A percentile compares a stretch with the other conserved stretches of the same genome.
Conservation (phyloP, 257 asterid species). For the Ophiorrhiza pumila region DNA sequence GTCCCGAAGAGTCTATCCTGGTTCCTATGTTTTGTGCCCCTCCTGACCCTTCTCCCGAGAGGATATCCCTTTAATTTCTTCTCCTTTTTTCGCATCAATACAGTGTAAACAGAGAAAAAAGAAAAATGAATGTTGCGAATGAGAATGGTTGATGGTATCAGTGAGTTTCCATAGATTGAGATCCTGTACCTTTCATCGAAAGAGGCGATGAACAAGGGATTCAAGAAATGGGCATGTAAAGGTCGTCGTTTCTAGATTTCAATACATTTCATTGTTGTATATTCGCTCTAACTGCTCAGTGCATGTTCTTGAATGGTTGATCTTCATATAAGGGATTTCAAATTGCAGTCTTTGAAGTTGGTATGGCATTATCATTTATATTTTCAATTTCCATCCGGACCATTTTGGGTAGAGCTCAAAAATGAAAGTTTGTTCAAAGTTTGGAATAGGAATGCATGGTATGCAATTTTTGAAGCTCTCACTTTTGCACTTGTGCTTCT, state of each 20-base stretch:
- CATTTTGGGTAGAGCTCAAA: background rate
- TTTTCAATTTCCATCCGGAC: too few relatives aligned
- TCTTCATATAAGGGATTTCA: background rate
- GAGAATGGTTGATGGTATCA: background rate
- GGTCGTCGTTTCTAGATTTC: background rate
- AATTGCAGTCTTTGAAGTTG: background rate
- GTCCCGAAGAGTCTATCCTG: constrained; percentile 13
- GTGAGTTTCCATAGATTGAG: background rate
- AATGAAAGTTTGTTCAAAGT: too few relatives aligned
- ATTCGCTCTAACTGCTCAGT: background rate
- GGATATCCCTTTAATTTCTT: background rate
- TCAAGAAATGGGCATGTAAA: background rate
- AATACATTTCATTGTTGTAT: background rate
- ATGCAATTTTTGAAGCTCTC: too few relatives aligned
- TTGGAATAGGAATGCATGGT: too few relatives aligned
- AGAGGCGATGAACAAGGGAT: background rate
- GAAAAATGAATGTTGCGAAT: background rate
- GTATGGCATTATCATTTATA: too few relatives aligned
- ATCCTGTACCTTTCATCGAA: background rate
- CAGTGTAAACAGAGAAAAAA: constrained; percentile 1
- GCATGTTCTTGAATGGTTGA: background rate
- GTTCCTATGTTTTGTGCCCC: background rate
- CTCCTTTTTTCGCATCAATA: background rate
- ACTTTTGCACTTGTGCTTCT: too few relatives aligned
- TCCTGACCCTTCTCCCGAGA: background rate